Base-by-base conservation (phyloP, 2,329 filamentous ascomycete species). In the Juglanconis oblonga region DNA sequence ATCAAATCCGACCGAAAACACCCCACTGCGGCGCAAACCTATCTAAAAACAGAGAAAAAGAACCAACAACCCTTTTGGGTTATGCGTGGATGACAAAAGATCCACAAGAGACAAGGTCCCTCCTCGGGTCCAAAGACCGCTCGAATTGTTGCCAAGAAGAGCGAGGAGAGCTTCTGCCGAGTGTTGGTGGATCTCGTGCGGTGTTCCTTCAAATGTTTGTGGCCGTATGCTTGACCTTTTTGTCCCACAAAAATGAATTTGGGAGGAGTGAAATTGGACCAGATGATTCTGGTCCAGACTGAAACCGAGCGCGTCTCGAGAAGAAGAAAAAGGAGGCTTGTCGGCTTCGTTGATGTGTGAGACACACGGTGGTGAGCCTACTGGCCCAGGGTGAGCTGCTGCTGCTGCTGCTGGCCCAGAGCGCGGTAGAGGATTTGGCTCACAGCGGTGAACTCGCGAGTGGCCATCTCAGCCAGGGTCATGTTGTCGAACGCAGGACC, bases 351-450 rank as follows among this genome's bases (percentile, higher is more conserved):
- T 17, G 3, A 17, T 24, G 14, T 9, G 17, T 45, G 42, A 6
- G 14, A 7, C 14, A 24, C 14, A 45, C n/a, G 3, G n/a, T 45
- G n/a, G 17, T n/a, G 17, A 45, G 42, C 42, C 42, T 45, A 45
- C 42, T 45, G 42, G 14, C 42, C 14, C n/a, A 17, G n/a, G 42
- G n/a, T 17, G 35, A 38, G 5, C 40, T 44, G 9, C 40, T 44
- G 40, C 40, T 44, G 40, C 40, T 44, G 40, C 10, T 11, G 14
- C 14, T 5, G 40, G 10, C 14, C 10, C 11, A 13, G 68, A 13
- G 75, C 77, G 5, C 79, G 77, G 29, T 72, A 70, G 32, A 87
- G 70, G 52, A 83, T 76, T 4, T 71, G 68, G 68, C 85, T 80
- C 5, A 87, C 73, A 3, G 77, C 77, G 5, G 68, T 64, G 67